Base-by-base conservation (phyloP, 2,329 filamentous ascomycete species). In the Claviceps fusiformis region DNA sequence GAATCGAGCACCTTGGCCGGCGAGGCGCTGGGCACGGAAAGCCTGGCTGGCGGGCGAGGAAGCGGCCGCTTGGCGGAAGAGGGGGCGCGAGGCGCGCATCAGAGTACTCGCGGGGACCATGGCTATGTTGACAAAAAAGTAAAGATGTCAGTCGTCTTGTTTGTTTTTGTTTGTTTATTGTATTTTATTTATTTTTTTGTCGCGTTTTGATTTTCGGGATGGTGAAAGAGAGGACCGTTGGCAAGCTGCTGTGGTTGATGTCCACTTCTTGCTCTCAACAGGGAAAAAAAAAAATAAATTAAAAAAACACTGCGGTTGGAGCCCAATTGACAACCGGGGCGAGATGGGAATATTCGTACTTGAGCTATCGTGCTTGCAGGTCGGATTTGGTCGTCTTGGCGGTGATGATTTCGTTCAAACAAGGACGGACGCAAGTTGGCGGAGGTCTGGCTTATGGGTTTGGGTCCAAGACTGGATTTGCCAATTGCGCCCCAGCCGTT, bases 81-180 rank as follows among this genome's bases (percentile, higher is more conserved):
- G 67, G 53, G 79, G 80, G 65, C 78, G 76, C 66, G 75, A 70
- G 63, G 75, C 74, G 70, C 75, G 76, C 71, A 79, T 70, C 65
- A 81, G 66, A 65, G 71, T 70, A 60, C 68, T 73, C 45, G 76
- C 70, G 61, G 75, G 70, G 59, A 73, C 71, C 70, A 76, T 77
- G 57, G 29, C 31, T 54, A 1, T 52, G 41, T 11, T 17, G 29
- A 3, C 8, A 33, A 11, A 11, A 31, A 9, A 24, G 24, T 24
- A 24, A n/a, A 31, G 2, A 31, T 3, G 27, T 41, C 24, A 52
- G 37, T 44, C 15, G 33, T 11, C 5, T 37, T 24, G n/a, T 15
- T 35, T 49, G 48, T 11, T 35, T n/a, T 10, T 49, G 3, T 24
- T 33, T 17, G 9, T n/a, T 27, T 45, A 19, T 11, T 45, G 8